Evolutionary conservation across 2,329 filamentous ascomycete species (phyloP), one percentile per base, ranked within the genome.

Genomic region (Colletotrichum sp.): DNA sequence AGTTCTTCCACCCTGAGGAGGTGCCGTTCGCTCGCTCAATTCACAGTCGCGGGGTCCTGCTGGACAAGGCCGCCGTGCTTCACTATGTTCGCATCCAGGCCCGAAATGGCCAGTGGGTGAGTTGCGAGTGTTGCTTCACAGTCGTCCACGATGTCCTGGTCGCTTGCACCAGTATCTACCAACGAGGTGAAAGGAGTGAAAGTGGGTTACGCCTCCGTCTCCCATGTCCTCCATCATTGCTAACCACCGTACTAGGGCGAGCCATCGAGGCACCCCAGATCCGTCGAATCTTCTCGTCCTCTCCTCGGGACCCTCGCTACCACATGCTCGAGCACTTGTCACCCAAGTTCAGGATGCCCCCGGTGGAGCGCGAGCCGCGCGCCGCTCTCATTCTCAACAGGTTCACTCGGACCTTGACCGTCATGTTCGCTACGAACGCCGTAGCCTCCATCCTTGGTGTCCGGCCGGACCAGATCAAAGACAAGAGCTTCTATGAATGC

Each of bases 321-420:
- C 95, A 97, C 85, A 98, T 98, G 95, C 87, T 98, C 82, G 94
- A 95, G 72, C 94, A 96, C 78, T 88, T 98, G 18, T 98, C 95
- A 13, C 90, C 93, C 81, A 97, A 96, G 83, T 98, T 98, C 86
- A 88, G 88, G 78, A 89, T 90, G 83, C 87, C 92, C 1, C 87
- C 91, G 18, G 89, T 89, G 78, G 90, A 91, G 71, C 94, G 95
- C 78, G 95, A 98, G 83, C 95, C 95, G 10, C 91, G 95, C 55
- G 95, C 95, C 4, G 95, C 95, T 21, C 88, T 98, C 6, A 97
- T 98, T 78, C 87, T 98, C 28, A 98, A 98, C 81, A 91, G 95
- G 16, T 98, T 98, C 82, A 96, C 95, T 4, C 90, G 95, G 18
- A 96, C 94, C 8, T 87, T 96, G 74, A 94, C 93, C 26, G 92